Conservation (phyloP, 257 asterid genomes). For the Striga asiatica region DNA sequence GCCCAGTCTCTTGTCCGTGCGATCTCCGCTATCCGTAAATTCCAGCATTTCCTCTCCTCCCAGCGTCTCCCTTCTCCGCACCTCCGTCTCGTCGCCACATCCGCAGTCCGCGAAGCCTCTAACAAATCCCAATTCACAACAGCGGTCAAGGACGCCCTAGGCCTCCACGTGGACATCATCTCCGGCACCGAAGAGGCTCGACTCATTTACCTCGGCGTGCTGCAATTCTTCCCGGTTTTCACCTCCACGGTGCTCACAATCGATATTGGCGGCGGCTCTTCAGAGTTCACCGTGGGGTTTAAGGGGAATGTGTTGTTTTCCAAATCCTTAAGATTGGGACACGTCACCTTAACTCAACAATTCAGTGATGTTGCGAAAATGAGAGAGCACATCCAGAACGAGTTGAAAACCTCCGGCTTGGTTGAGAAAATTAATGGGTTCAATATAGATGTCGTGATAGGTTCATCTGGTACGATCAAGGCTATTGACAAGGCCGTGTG, state of each 20-base stretch:
- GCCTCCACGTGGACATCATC: slow-evolving; percentile 36
- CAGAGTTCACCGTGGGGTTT: slow-evolving; percentile 55
- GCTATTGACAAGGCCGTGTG: slow-evolving; percentile 56
- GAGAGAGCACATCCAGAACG: slow-evolving; percentile 40
- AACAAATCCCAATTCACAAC: slow-evolving; percentile 39
- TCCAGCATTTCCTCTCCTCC: slow-evolving; percentile 27
- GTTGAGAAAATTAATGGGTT: slow-evolving; percentile 32
- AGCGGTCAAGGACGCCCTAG: slow-evolving; percentile 25
- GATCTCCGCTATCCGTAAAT: slow-evolving; percentile 35
- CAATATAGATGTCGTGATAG: slow-evolving; percentile 42
- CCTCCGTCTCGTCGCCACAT: slow-evolving; percentile 72
- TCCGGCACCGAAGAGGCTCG: slow-evolving; percentile 82
- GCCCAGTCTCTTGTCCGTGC: slow-evolving; percentile 38
- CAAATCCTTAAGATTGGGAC: slow-evolving; percentile 56
- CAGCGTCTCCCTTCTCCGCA: slow-evolving; percentile 24
- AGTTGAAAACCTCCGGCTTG: slow-evolving; percentile 32
- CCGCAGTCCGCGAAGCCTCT: slow-evolving; percentile 83
- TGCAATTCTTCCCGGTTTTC: slow-evolving; percentile 50
- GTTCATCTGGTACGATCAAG: slow-evolving; percentile 72
- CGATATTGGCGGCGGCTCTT: slow-evolving; percentile 85
- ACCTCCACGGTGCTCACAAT: slow-evolving; percentile 40
- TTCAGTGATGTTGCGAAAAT: slow-evolving; percentile 24
- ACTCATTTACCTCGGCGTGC: slow-evolving; percentile 56
- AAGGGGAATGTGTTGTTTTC: slow-evolving; percentile 42
- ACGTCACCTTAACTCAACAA: slow-evolving; percentile 44